These are phyloP conservation scores for Cyclanthera cordifolia DNA, from an alignment of 306 rosid genomes.

Conservation along the genomic window DNA sequence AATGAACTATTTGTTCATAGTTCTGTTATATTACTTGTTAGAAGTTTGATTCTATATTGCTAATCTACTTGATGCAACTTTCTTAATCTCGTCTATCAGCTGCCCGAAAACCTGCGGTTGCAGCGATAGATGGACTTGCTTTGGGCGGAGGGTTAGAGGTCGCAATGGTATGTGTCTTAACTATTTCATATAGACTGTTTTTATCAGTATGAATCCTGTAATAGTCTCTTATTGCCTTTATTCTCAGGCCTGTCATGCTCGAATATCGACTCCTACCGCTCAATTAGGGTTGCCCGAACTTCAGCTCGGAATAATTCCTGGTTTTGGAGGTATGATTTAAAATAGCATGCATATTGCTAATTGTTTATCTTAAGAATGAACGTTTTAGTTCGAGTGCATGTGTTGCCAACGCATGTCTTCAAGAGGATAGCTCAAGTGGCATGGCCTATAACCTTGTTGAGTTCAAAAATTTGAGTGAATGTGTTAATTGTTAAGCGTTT, in stretches of 20 bases:
- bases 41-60: not conserved
- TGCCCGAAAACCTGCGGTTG: constrained; percentile 76
- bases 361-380: not conserved
- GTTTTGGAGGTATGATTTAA: constrained; percentile 69
- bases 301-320: constrained; percentile 94
- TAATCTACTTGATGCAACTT: not conserved
- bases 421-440: no score
- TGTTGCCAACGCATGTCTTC: not conserved
- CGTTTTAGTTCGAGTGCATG: not conserved
- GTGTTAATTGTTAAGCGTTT: no score
- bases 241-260: constrained; percentile 71
- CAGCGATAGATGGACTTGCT: constrained; percentile 96
- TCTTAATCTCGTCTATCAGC: constrained; percentile 36
- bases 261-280: constrained; percentile 78
- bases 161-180: constrained; percentile 61
- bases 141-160: constrained; percentile 98
- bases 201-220: not conserved
- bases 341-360: not conserved
- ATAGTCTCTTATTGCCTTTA: not conserved
- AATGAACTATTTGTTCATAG: not conserved
- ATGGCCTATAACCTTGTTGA: not conserved
- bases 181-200: not conserved
- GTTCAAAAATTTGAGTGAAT: no score
- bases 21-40: not conserved
- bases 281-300: constrained; percentile 95